phyloP scores from a whole-genome alignment of 441 rosid genomes.

The Eutrema salsugineum region DNA sequence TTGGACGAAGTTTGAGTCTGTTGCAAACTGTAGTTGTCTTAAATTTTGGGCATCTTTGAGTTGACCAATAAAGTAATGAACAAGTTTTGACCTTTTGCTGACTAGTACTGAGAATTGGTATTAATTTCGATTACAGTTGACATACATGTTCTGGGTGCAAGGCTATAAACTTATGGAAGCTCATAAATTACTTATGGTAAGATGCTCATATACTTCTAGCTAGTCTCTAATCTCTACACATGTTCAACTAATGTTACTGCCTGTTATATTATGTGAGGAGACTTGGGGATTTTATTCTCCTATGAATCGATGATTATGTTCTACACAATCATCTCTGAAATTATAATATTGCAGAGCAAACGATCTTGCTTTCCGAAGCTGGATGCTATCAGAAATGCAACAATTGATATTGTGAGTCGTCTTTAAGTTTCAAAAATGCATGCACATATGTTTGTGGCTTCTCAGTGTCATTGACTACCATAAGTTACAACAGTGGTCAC shows the following conservation, averaged over 20 bases:
- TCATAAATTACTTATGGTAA: slow-evolving; percentile 71
- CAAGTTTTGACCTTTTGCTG: neutral
- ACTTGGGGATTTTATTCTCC: neutral
- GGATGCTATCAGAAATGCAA: slow-evolving; percentile 88
- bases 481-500: neutral
- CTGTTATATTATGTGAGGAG: neutral
- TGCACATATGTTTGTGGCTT: neutral
- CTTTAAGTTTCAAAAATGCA: neutral
- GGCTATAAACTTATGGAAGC: slow-evolving; percentile 84
- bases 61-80: neutral
- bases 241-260: neutral
- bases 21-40: neutral
- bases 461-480: slow-evolving; percentile 2
- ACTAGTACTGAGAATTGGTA: neutral
- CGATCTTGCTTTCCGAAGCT: slow-evolving; percentile 80
- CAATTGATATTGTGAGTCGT: slow-evolving; percentile 83
- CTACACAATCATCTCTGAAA: slow-evolving; percentile 8
- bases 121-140: slow-evolving; percentile 52
- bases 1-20: neutral
- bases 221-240: neutral
- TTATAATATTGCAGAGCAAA: slow-evolving; percentile 59
- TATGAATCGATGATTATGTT: neutral
- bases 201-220: slow-evolving; percentile 4
- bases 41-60: neutral
- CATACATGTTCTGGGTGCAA: slow-evolving; percentile 95